Percentiles rank a stretch among this genome's conserved stretches.
Conservation (phyloP, 1,284 basidiomycete genomes). For the Apiotrichum laibachii region DNA sequence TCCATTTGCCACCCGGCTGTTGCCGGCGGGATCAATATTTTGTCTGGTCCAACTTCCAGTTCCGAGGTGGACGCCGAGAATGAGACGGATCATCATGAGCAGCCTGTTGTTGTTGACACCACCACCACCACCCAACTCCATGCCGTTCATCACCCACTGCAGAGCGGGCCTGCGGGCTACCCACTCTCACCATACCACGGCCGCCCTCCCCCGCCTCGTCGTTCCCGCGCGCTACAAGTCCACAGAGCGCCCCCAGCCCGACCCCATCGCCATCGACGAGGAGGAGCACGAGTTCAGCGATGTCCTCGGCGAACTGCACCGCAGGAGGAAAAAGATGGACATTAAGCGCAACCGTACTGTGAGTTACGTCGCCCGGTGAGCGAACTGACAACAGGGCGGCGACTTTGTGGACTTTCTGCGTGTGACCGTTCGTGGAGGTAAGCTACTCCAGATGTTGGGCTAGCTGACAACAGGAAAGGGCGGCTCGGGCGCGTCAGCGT, state of each 20-base stretch:
- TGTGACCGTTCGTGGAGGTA: slow-evolving; percentile 72
- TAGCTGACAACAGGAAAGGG: slow-evolving; percentile 62
- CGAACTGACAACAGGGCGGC: slow-evolving; percentile 59
- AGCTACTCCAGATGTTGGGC: slow-evolving; percentile 6
- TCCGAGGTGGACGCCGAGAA: no score
- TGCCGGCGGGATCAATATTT: neutral
- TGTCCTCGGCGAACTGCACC: slow-evolving; percentile 35
- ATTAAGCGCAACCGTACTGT: slow-evolving; percentile 45
- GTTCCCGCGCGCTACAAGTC: neutral
- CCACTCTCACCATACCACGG: neutral
- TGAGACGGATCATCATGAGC: neutral
- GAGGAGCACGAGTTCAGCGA: slow-evolving; percentile 29
- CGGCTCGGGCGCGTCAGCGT: slow-evolving; percentile 77
- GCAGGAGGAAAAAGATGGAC: slow-evolving; percentile 43
- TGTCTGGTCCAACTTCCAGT: neutral
- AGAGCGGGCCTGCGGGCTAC: neutral
- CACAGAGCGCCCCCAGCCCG: slow-evolving; percentile 5
- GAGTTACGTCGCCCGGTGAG: neutral
- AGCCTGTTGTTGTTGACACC: neutral
- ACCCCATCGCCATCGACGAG: slow-evolving; percentile 16
- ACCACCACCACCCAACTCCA: neutral
- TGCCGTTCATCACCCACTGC: neutral
- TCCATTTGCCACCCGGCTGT: neutral
- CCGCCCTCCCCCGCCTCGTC: neutral
- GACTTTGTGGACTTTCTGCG: slow-evolving; percentile 76